Evolutionary conservation across 2,329 filamentous ascomycete genomes (phyloP).

Genomic region (Rachicladosporium sp.): DNA sequence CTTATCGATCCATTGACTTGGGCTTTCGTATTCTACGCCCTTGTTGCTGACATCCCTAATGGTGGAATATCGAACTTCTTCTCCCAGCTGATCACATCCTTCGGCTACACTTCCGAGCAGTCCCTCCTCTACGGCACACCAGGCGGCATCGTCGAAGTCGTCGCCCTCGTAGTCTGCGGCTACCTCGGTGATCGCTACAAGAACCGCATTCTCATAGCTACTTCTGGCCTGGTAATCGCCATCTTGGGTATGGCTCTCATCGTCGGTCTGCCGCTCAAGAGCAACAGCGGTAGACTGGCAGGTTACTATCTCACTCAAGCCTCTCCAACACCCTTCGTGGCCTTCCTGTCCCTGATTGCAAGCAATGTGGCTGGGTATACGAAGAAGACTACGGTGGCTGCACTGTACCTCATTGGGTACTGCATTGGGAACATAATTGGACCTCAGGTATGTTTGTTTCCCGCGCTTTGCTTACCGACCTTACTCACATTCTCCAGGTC

Average conservation of each 20-base stretch:
- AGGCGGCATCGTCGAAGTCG: slow-evolving; percentile 52
- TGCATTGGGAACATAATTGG: slow-evolving; percentile 45
- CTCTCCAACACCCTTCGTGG: slow-evolving; percentile 50
- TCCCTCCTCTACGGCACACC: slow-evolving; percentile 54
- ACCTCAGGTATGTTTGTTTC: slow-evolving; percentile 28
- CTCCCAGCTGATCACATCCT: slow-evolving; percentile 47
- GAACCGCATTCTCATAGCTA: slow-evolving; percentile 46
- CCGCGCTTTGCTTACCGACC: too few species aligned
- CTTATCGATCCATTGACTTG: slow-evolving; percentile 46
- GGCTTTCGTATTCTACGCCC: slow-evolving; percentile 47
- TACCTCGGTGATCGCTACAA: slow-evolving; percentile 45
- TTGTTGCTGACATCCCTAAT: slow-evolving; percentile 47
- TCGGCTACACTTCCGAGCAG: slow-evolving; percentile 52
- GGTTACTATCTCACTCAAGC: slow-evolving; percentile 57
- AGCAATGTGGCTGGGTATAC: slow-evolving; percentile 50
- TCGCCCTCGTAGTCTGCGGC: slow-evolving; percentile 44
- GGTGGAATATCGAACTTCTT: slow-evolving; percentile 51
- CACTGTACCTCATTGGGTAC: slow-evolving; percentile 41
- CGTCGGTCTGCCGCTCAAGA: slow-evolving; percentile 46
- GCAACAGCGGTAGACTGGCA: slow-evolving; percentile 43
- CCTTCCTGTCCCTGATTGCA: slow-evolving; percentile 49
- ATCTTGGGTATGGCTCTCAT: slow-evolving; percentile 54
- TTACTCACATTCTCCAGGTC: slow-evolving; percentile 13
- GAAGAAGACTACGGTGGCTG: slow-evolving; percentile 47
- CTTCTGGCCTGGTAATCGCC: slow-evolving; percentile 38